Percentiles rank a stretch among this genome's conserved stretches.
Evolutionary conservation across 179 eudicot species (phyloP).

Genomic region (Actinidia chinensis): DNA sequence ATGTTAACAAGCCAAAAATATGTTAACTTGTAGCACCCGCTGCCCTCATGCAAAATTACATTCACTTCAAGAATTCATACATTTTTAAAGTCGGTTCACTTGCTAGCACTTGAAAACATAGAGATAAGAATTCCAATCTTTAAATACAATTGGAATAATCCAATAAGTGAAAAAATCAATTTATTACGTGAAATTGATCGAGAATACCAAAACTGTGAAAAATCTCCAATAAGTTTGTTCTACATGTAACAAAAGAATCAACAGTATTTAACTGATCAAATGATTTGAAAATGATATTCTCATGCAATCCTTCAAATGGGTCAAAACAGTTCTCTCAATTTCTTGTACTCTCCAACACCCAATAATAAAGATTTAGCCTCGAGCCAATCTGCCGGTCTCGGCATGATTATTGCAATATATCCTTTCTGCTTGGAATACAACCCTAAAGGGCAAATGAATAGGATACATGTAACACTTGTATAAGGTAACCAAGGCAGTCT

Average conservation of each 20-base stretch:
- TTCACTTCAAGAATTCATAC: too few relatives aligned
- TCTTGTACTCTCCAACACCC: constrained; percentile 57
- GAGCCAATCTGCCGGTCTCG: constrained; percentile 91
- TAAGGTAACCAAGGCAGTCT: too few relatives aligned
- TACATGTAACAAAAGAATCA: background rate
- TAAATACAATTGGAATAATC: background rate
- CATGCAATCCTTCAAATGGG: constrained; percentile 2
- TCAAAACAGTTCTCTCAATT: constrained; percentile 38
- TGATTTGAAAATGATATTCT: background rate
- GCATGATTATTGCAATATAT: constrained; percentile 85
- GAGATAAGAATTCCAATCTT: background rate
- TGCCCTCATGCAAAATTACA: too few relatives aligned
- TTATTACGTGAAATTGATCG: background rate
- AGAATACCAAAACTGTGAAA: background rate
- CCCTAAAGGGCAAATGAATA: background rate
- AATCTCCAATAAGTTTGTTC: background rate
- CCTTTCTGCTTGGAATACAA: constrained; percentile 70
- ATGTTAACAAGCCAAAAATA: too few relatives aligned
- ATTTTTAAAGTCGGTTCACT: too few relatives aligned
- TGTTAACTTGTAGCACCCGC: too few relatives aligned
- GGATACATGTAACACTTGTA: background rate
- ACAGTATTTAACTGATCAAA: background rate
- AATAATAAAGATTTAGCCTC: constrained; percentile 62
- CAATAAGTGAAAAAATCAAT: background rate
- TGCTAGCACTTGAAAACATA: too few relatives aligned